These are phyloP conservation scores for Russula lepida DNA, from an alignment of 768 basidiomycete species.

Conservation along the genomic window DNA sequence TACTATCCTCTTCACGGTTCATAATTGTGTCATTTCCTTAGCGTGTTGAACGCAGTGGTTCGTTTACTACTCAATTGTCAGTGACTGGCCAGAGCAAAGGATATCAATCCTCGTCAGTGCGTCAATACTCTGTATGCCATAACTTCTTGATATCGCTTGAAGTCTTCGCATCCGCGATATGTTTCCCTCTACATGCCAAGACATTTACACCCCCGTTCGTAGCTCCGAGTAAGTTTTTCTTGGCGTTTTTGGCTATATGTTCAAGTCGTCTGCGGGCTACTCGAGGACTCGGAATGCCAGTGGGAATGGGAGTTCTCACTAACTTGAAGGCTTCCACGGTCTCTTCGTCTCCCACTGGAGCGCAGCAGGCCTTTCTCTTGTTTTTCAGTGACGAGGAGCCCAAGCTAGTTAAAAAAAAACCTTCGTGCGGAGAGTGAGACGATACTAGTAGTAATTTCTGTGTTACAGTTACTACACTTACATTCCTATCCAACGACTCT, in stretches of 20 bases:
- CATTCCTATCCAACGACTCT: no score
- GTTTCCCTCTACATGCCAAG: conserved; percentile 29
- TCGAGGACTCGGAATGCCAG: no score
- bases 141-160: not conserved
- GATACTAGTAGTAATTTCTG: not conserved
- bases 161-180: conserved; percentile 33
- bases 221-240: conserved; percentile 38
- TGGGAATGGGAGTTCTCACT: conserved; percentile 32
- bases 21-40: not conserved
- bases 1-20: not conserved
- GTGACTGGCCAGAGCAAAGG: not conserved
- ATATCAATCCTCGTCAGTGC: conserved; percentile 21
- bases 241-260: conserved; percentile 36
- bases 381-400: conserved; percentile 10
- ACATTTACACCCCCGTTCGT: conserved; percentile 34
- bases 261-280: conserved; percentile 34
- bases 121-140: not conserved
- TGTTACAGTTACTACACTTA: not conserved
- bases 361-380: conserved; percentile 29
- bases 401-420: not conserved
- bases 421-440: not conserved
- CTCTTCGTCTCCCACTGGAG: conserved; percentile 27
- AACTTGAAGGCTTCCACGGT: conserved; percentile 25
- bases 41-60: not conserved
- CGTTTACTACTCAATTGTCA: not conserved